Evolutionary conservation across 352 stramenopile species (phyloP).

Genomic region (Phytophthora pseudosyringae): DNA sequence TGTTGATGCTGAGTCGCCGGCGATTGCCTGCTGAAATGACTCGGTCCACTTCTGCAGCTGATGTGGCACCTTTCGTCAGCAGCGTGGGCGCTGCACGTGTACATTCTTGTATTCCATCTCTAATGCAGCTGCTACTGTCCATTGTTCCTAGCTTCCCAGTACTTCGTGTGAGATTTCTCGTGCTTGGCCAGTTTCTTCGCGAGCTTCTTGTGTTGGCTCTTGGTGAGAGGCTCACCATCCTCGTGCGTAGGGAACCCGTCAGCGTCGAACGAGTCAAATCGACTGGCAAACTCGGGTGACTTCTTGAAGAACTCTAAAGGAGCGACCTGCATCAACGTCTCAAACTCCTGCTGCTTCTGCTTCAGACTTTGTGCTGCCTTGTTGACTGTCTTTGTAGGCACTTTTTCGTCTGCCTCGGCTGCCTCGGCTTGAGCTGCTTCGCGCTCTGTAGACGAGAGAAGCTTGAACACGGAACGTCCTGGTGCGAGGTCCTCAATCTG

Average conservation of each 20-base stretch:
- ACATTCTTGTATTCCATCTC: slow-evolving; percentile 18
- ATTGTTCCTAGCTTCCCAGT: slow-evolving; percentile 47
- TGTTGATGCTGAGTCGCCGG: slow-evolving; percentile 33
- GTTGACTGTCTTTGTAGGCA: slow-evolving; percentile 14
- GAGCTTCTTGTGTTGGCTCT: slow-evolving; percentile 83
- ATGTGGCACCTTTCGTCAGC: slow-evolving; percentile 2
- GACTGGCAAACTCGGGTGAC: slow-evolving; percentile 50
- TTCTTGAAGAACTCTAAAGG: slow-evolving; percentile 59
- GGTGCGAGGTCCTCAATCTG: slow-evolving; percentile 75
- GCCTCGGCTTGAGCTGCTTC: slow-evolving; percentile 21
- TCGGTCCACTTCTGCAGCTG: neutral
- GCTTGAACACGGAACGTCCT: slow-evolving; percentile 66
- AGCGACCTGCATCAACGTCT: slow-evolving; percentile 72
- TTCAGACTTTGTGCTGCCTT: slow-evolving; percentile 11
- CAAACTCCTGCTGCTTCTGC: slow-evolving; percentile 64
- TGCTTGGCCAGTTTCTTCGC: slow-evolving; percentile 78
- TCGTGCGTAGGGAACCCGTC: slow-evolving; percentile 66
- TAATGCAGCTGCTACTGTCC: slow-evolving; percentile 25
- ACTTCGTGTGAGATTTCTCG: slow-evolving; percentile 69
- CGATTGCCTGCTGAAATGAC: slow-evolving; percentile 41
- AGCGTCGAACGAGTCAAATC: slow-evolving; percentile 61
- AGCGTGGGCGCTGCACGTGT: neutral
- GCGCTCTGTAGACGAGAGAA: slow-evolving; percentile 50
- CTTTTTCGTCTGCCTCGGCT: slow-evolving; percentile 4
- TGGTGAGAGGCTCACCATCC: slow-evolving; percentile 50